Base-by-base conservation (phyloP, 495 filamentous ascomycete species). In the Aspergillus steynii region DNA sequence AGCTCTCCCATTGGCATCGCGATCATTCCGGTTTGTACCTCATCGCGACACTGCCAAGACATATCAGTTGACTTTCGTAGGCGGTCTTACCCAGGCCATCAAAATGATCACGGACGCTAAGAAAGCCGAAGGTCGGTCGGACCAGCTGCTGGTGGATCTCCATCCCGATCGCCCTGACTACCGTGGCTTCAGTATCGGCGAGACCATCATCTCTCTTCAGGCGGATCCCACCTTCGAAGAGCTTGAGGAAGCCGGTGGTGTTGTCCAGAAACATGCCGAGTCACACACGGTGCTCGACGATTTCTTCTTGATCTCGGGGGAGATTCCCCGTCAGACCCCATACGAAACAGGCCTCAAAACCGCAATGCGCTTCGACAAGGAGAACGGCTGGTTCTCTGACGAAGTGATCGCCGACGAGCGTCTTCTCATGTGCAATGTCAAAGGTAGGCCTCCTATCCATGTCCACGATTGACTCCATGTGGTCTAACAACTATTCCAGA, bases 1-100 rank as follows among this genome's bases (percentile, higher is more conserved):
- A 94, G 66, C 84, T 96, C 0, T 96, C 80, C 5, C 85, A 88
- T 61, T 88, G 84, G 85, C 85, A 88, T 74, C 81, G 85, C 29
- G 85, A 88, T 60, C 85, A 88, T 66, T 83, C 79, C 48, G 80
- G 77, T 77, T 32, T 26, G 67, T 68, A 6, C 6, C 50, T 15
- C 46, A 25, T 29, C 20, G 20, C 9, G 2, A 47, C 4, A 1
- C 37, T 45, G 7, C 25, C 53, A 9, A 20, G 27, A 46, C 32
- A 2, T 15, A 42, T 14, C 37, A 14, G 37, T 15, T 31, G 50
- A 3, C 20, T 26, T 26, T 12, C 6, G 7, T 28, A 80, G 82
- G 84, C 27, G 85, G 84, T 14, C 80, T 86, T 28, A 53, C 65
- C 15, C 65, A 66, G 47, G 78, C 78, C 5, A 74, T 81, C 28